Base-by-base conservation (phyloP, 2,329 filamentous ascomycete genomes). In the Talaromyces sp. region DNA sequence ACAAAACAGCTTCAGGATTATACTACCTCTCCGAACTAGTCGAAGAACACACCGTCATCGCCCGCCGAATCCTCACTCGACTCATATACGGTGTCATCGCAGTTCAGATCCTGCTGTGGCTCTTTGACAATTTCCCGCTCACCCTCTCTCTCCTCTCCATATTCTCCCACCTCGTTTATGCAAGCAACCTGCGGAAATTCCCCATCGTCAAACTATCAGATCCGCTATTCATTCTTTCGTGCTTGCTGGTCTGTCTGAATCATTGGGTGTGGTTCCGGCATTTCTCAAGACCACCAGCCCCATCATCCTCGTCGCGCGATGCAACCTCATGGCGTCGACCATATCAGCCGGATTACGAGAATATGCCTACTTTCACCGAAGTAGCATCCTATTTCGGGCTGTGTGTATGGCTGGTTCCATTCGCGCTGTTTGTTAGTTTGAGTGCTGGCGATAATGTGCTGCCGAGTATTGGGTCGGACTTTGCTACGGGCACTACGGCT, bases 1-100 rank as follows among this genome's bases (percentile, higher is more conserved):
- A 22, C 27, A 47, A 45, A 67, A 64, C 69, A 92, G 95, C 95
- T 45, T 97, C 93, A n/a, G 95, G 95, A 43, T 88, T 99, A 29
- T 99, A 99, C 82, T 99, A 99, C 78, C 89, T 99, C 63, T 97
- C 94, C 27, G 95, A 99, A 78, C 88, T 98, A 15, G 95, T 99
- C 67, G 95, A 99, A 80, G 95, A 99, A 78, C 94, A 99, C 76
- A 97, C 94, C 3, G 94, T 98, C 11, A 80, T 96, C 68, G 91
- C 93, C 13, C 96, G 96, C 76, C 91, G 90, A 65, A 82, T 97
- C n/a, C 84, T 99, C 61, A 90, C 86, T 38, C 89, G 88, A 49
- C 83, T 98, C 64, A 97, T 98, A 73, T 97, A 97, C 81, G 82
- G 81, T 68, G 88, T 97, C 69, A 89, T 97, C 67, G 85, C 73